These are phyloP conservation scores for Fistulifera pelliculosa DNA, from an alignment of 108 stramenopile species.

Conservation along the genomic window DNA sequence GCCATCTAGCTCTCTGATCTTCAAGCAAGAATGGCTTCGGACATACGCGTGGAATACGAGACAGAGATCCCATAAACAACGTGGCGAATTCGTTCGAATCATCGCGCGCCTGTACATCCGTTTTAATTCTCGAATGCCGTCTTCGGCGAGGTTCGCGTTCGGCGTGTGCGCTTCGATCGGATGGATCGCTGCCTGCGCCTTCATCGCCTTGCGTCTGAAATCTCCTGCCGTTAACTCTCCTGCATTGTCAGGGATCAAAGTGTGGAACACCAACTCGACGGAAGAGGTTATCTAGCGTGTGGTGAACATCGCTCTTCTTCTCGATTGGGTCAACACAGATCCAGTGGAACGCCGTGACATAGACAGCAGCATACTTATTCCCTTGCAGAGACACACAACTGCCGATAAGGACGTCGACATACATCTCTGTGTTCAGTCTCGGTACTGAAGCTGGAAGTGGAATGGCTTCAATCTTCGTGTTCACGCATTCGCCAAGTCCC, in stretches of 20 bases:
- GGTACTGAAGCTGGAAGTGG: conserved; percentile 16
- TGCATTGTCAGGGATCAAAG: conserved; percentile 22
- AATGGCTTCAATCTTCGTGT: conserved; percentile 11
- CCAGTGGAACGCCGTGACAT: conserved; percentile 15
- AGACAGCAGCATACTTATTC: conserved; percentile 21
- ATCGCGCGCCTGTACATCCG: conserved; percentile 9
- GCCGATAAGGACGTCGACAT: conserved; percentile 16
- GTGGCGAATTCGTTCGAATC: conserved; percentile 1
- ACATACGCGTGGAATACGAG: conserved; percentile 14
- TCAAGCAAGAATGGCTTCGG: conserved; percentile 14
- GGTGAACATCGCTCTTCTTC: conserved; percentile 16
- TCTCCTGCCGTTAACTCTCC: conserved; percentile 17
- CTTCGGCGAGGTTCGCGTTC: conserved; percentile 21
- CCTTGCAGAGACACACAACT: background rate
- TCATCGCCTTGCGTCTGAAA: conserved; percentile 12
- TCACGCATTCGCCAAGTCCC: conserved; percentile 6
- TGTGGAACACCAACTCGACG: conserved; percentile 15
- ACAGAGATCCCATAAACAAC: conserved; percentile 17
- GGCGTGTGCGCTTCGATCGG: conserved; percentile 21
- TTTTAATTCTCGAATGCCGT: conserved; percentile 20
- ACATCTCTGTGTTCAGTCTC: conserved; percentile 10
- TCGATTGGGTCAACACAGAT: conserved; percentile 9
- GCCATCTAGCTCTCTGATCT: conserved; percentile 15
- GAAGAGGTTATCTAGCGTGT: conserved; percentile 20
- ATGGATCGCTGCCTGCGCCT: conserved; percentile 5